Percentiles rank a stretch among this genome's conserved stretches.
These are phyloP conservation scores for Neurospora africana DNA, from an alignment of 495 filamentous ascomycete species.

Conservation along the genomic window DNA sequence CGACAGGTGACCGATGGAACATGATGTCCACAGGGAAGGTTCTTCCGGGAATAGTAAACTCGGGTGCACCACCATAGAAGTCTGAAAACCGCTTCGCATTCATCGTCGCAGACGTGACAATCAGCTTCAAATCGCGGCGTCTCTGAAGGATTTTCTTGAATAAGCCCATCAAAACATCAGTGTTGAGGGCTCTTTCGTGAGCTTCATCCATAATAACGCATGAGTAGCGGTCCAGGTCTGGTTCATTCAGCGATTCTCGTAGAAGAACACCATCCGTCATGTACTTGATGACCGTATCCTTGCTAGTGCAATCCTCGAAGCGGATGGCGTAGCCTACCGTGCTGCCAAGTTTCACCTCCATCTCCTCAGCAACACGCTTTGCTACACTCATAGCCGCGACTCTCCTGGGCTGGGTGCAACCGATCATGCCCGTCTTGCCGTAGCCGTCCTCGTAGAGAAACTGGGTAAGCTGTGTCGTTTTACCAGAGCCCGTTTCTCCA, in stretches of 20 bases:
- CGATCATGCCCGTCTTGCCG: slow-evolving; percentile 75
- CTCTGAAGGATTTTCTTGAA: slow-evolving; percentile 93
- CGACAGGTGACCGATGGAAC: slow-evolving; percentile 88
- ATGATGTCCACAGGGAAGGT: slow-evolving; percentile 97
- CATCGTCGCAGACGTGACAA: slow-evolving; percentile 98
- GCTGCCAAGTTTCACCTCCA: slow-evolving; percentile 89
- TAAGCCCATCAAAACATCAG: slow-evolving; percentile 93
- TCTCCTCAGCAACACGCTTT: slow-evolving; percentile 96
- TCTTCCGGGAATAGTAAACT: slow-evolving; percentile 91
- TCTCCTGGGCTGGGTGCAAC: slow-evolving; percentile 89
- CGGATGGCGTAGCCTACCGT: slow-evolving; percentile 95
- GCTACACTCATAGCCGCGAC: slow-evolving; percentile 98
- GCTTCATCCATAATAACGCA: slow-evolving; percentile 99
- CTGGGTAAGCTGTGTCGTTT: slow-evolving; percentile 93
- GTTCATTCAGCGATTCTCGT: slow-evolving; percentile 82
- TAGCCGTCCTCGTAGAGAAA: slow-evolving; percentile 94
- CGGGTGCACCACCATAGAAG: slow-evolving; percentile 95
- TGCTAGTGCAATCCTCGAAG: slow-evolving; percentile 96
- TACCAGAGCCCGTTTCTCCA: slow-evolving; percentile 92
- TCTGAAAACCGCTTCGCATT: slow-evolving; percentile 92
- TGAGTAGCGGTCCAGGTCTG: slow-evolving; percentile 91
- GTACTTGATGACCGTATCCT: slow-evolving; percentile 93
- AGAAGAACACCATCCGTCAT: slow-evolving; percentile 98
- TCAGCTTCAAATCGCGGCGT: slow-evolving; percentile 85
- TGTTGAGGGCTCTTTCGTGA: slow-evolving; percentile 93